phyloP scores from a whole-genome alignment of 2,329 filamentous ascomycete species.

The Amphichorda felina region DNA sequence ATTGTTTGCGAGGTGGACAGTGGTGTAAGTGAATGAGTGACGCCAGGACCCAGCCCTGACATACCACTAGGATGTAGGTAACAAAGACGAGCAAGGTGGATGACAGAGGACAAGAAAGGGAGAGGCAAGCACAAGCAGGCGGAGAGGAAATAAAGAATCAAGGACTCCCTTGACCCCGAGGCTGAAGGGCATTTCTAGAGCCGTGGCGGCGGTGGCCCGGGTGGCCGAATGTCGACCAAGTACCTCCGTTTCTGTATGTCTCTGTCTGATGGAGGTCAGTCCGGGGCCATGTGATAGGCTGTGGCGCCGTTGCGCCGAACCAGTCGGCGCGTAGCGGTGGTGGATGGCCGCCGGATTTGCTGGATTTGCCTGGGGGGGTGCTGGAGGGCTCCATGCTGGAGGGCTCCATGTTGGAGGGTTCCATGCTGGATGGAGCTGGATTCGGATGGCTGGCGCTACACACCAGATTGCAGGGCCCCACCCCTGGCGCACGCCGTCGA shows the following conservation, averaged over 20 bases:
- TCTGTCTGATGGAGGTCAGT: conserved; percentile 5
- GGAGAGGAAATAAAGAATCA: background rate
- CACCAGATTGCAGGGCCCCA: conserved; percentile 21
- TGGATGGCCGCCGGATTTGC: background rate
- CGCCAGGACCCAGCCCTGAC: background rate
- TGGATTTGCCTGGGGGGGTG: too few species aligned
- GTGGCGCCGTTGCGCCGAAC: background rate
- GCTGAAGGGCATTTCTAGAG: background rate
- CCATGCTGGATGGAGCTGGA: too few species aligned
- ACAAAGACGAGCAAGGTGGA: background rate
- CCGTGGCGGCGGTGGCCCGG: background rate
- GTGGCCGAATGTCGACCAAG: background rate
- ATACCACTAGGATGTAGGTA: too few species aligned
- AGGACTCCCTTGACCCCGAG: background rate
- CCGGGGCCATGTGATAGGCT: conserved; percentile 1
- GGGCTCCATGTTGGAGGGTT: too few species aligned
- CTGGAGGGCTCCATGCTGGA: background rate
- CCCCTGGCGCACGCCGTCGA: conserved; percentile 23
- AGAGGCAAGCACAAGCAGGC: background rate
- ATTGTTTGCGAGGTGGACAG: background rate
- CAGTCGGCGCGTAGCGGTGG: conserved; percentile 5
- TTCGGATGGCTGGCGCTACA: conserved; percentile 23
- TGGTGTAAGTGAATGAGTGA: conserved; percentile 1
- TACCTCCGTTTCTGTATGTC: conserved; percentile 3
- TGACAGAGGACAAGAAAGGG: background rate